Percentiles rank a stretch among this genome's conserved stretches.
Conservation (phyloP, 2,329 filamentous ascomycete genomes). For the Amauroascus niger region DNA sequence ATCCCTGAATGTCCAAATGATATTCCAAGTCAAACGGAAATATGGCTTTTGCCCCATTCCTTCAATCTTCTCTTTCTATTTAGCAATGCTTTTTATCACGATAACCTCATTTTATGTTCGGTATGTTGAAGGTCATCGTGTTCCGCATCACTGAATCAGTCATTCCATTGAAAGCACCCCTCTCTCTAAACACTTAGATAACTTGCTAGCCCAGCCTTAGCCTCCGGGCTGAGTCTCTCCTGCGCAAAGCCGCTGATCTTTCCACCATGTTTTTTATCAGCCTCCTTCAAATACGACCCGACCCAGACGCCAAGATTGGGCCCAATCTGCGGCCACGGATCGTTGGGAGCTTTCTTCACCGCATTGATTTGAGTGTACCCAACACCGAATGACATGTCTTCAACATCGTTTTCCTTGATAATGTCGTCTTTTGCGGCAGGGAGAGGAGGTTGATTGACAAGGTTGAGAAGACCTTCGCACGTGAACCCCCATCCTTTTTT, state of each 20-base stretch:
- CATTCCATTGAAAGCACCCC: too few species aligned
- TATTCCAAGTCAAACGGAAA: too few species aligned
- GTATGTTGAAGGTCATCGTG: background rate
- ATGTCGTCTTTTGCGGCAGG: slow-evolving; percentile 61
- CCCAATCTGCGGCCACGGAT: slow-evolving; percentile 77
- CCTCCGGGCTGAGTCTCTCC: slow-evolving; percentile 58
- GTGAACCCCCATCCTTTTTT: slow-evolving; percentile 86
- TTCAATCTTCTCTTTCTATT: background rate
- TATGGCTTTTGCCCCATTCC: background rate
- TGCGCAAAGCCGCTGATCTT: slow-evolving; percentile 61
- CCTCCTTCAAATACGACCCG: slow-evolving; percentile 64
- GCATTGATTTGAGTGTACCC: slow-evolving; percentile 92
- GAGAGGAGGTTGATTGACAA: slow-evolving; percentile 80
- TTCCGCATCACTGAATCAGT: too few species aligned
- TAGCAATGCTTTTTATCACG: background rate
- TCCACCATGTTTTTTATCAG: slow-evolving; percentile 63
- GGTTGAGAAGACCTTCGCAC: slow-evolving; percentile 76
- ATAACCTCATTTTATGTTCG: background rate
- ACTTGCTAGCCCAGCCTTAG: slow-evolving; percentile 31
- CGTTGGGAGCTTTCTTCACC: slow-evolving; percentile 61
- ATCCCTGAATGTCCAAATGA: too few species aligned
- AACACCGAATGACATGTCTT: slow-evolving; percentile 89
- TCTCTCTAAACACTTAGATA: slow-evolving; percentile 34
- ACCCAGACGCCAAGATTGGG: slow-evolving; percentile 76
- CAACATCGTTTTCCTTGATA: slow-evolving; percentile 79